Percentiles rank a stretch among this genome's conserved stretches.
phyloP scores from a whole-genome alignment of 805 yeast species.

The Ogataea pignaliae region DNA sequence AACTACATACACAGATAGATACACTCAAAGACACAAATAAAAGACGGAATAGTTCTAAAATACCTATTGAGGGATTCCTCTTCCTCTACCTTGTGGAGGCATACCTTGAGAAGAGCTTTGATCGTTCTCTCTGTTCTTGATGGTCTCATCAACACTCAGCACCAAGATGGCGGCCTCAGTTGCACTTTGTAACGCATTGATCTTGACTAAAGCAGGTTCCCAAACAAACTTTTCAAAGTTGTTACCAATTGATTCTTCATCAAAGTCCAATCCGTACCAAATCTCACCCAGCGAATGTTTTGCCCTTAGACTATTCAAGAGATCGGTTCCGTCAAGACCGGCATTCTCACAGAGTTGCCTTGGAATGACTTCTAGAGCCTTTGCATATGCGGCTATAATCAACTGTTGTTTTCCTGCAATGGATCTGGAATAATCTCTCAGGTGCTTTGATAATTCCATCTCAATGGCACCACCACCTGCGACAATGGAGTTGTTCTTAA shows the following conservation, averaged over 20 bases:
- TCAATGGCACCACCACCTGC: conserved; percentile 99
- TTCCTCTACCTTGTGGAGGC: conserved; percentile 46
- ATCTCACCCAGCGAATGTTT: conserved; percentile 90
- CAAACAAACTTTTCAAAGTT: conserved; percentile 86
- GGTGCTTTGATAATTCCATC: conserved; percentile 88
- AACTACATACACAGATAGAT: not conserved
- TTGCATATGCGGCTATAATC: conserved; percentile 87
- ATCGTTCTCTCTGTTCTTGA: conserved; percentile 64
- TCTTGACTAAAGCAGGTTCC: conserved; percentile 96
- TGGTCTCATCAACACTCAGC: conserved; percentile 94
- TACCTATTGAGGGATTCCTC: conserved; percentile 52
- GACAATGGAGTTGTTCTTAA: conserved; percentile 79
- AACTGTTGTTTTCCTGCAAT: conserved; percentile 96
- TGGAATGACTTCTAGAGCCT: conserved; percentile 93
- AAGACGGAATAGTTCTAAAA: not conserved
- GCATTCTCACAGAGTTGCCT: conserved; percentile 98
- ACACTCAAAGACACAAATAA: not conserved
- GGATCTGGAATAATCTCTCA: conserved; percentile 80
- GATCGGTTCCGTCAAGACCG: conserved; percentile 97
- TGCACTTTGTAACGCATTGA: conserved; percentile 91
- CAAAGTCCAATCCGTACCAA: conserved; percentile 93
- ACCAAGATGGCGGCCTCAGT: conserved; percentile 94
- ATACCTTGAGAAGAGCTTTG: conserved; percentile 28
- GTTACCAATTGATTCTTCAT: conserved; percentile 73
- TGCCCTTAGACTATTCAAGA: conserved; percentile 85